Conservation (phyloP, 1,284 basidiomycete species). For the Cutaneotrichosporon dermatis region DNA sequence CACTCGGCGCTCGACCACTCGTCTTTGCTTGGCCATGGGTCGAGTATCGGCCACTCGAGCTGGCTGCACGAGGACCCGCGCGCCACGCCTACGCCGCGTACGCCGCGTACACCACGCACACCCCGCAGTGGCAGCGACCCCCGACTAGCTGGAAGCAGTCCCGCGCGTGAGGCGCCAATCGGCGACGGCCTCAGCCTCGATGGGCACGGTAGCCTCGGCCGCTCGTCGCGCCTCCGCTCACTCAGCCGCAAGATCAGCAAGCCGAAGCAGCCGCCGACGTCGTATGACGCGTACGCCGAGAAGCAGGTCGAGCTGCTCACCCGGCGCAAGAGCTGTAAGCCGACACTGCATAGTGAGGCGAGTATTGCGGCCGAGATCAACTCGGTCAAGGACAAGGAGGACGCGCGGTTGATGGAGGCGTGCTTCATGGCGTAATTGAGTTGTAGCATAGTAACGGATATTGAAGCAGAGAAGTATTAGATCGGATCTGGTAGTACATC, state of each 20-base stretch:
- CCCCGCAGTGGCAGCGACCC: neutral
- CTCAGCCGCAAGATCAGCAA: slow-evolving; percentile 17
- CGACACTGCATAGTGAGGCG: slow-evolving; percentile 30
- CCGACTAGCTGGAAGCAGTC: slow-evolving; percentile 4
- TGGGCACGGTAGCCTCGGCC: neutral
- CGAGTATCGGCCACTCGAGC: neutral
- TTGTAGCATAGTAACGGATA: neutral
- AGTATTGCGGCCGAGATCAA: slow-evolving; percentile 32
- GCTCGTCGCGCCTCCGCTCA: neutral
- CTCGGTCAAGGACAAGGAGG: slow-evolving; percentile 35
- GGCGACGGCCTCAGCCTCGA: slow-evolving; percentile 6
- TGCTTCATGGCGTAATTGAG: slow-evolving; percentile 38
- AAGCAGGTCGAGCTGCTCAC: slow-evolving; percentile 27
- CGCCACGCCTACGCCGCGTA: neutral
- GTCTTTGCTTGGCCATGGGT: neutral
- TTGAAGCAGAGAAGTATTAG: neutral
- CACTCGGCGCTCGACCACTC: slow-evolving; percentile 5
- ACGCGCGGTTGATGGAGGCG: slow-evolving; percentile 37
- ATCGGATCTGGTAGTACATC: neutral
- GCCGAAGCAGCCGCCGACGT: slow-evolving; percentile 31
- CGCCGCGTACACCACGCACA: neutral
- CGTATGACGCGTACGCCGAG: slow-evolving; percentile 32
- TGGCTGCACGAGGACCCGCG: slow-evolving; percentile 4
- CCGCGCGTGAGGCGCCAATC: slow-evolving; percentile 2
- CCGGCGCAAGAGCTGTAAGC: slow-evolving; percentile 29